These are phyloP conservation scores for Akanthomyces muscarius DNA, from an alignment of 2,329 filamentous ascomycete genomes.

Conservation along the genomic window DNA sequence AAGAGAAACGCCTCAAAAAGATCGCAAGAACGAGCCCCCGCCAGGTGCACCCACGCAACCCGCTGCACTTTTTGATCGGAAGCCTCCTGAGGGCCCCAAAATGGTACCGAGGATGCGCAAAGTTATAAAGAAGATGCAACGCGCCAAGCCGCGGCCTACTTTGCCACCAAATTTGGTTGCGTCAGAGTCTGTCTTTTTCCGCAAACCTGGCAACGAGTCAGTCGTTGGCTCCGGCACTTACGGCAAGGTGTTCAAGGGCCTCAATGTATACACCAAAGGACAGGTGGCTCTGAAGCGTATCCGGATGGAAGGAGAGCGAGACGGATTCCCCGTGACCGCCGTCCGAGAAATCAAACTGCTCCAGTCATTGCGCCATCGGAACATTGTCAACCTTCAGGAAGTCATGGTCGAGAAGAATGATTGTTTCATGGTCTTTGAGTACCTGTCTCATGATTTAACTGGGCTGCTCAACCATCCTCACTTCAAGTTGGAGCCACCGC, in stretches of 20 bases:
- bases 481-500: constrained; percentile 76
- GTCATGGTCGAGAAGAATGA: constrained; percentile 99
- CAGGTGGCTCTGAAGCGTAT: constrained; percentile 86
- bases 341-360: constrained; percentile 88
- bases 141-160: constrained; percentile 66
- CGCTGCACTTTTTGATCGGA: constrained; percentile 40
- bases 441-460: constrained; percentile 92
- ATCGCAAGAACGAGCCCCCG: constrained; percentile 44
- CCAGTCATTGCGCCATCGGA: constrained; percentile 78
- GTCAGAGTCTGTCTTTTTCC: constrained; percentile 88
- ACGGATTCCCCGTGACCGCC: constrained; percentile 87
- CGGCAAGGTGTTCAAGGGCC: constrained; percentile 90
- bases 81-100: constrained; percentile 33
- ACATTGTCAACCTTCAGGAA: constrained; percentile 79
- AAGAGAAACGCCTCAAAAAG: constrained; percentile 29
- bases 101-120: constrained; percentile 52
- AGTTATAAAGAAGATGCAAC: constrained; percentile 65
- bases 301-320: constrained; percentile 87
- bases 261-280: constrained; percentile 84
- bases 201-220: constrained; percentile 95
- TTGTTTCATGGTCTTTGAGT: constrained; percentile 99
- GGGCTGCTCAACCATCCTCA: constrained; percentile 91
- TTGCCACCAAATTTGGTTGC: constrained; percentile 67
- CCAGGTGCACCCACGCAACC: constrained; percentile 51
- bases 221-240: constrained; percentile 95